Evolutionary conservation across 2,329 filamentous ascomycete species (phyloP).

Genomic region (Chaetoscypha palmicola): DNA sequence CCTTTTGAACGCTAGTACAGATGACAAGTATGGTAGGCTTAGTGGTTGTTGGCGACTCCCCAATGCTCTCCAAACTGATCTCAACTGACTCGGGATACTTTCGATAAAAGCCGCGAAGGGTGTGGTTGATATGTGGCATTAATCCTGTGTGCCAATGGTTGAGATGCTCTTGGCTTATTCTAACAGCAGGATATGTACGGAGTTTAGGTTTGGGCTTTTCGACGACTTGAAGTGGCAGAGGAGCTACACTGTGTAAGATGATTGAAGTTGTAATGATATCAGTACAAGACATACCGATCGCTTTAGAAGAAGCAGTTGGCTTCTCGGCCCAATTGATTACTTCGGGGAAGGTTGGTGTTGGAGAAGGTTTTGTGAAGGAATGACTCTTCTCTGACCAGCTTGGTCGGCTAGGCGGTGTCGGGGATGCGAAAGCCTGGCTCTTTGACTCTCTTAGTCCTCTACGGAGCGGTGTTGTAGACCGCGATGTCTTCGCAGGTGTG

Average conservation of each 20-base stretch:
- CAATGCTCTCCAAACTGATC: constrained; percentile 69
- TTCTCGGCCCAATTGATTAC: constrained; percentile 23
- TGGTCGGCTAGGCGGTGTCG: constrained; percentile 12
- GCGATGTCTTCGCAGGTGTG: constrained; percentile 17
- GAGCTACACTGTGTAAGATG: constrained; percentile 15
- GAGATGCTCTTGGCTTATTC: constrained; percentile 52
- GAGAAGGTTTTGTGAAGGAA: constrained; percentile 13
- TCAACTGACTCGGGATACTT: constrained; percentile 71
- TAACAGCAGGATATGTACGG: constrained; percentile 53
- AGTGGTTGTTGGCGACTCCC: constrained; percentile 57
- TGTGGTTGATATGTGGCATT: constrained; percentile 66
- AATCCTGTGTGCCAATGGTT: constrained; percentile 66
- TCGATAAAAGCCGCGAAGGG: constrained; percentile 63
- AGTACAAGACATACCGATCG: constrained; percentile 15
- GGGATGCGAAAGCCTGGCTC: constrained; percentile 11
- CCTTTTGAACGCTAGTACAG: constrained; percentile 67
- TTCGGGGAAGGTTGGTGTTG: constrained; percentile 11
- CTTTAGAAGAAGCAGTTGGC: constrained; percentile 9
- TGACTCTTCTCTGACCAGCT: constrained; percentile 21
- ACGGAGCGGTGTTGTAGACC: constrained; percentile 17
- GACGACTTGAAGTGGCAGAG: constrained; percentile 13
- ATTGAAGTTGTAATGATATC: constrained; percentile 1
- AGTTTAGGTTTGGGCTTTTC: constrained; percentile 36
- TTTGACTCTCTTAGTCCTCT: constrained; percentile 18
- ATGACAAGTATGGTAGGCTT: constrained; percentile 70